Conservation (phyloP, 768 basidiomycete species). For the Pleurotus ostreatus region DNA sequence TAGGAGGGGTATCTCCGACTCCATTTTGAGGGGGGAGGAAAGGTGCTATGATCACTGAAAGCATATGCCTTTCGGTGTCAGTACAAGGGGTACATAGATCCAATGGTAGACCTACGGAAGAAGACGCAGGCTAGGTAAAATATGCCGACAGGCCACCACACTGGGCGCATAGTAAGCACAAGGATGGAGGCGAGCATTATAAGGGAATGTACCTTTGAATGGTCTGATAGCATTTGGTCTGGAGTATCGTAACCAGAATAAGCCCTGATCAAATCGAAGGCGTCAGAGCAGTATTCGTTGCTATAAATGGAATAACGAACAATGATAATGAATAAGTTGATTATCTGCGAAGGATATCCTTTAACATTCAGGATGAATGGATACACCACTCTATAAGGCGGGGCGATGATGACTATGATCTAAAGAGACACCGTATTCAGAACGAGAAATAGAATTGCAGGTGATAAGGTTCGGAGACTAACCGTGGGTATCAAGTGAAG, state of each 20-base stretch:
- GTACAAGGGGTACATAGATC: no score
- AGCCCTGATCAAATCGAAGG: conserved; percentile 27
- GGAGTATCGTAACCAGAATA: conserved; percentile 53
- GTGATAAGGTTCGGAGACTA: neutral
- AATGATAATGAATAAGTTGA: conserved; percentile 52
- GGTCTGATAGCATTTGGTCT: conserved; percentile 43
- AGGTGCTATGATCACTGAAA: conserved; percentile 47
- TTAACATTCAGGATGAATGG: conserved; percentile 59
- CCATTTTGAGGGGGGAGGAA: conserved; percentile 53
- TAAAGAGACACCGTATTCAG: neutral
- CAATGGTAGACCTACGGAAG: conserved; percentile 37
- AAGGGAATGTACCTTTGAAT: conserved; percentile 42
- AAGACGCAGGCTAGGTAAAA: conserved; percentile 49
- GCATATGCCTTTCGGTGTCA: neutral
- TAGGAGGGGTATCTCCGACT: conserved; percentile 55
- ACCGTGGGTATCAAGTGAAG: conserved; percentile 53
- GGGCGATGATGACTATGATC: conserved; percentile 47
- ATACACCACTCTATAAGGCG: conserved; percentile 49
- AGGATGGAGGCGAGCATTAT: neutral
- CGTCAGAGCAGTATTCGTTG: neutral
- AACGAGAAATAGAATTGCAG: no score
- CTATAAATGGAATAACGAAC: conserved; percentile 25
- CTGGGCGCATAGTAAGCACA: conserved; percentile 18
- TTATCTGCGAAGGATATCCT: conserved; percentile 51
- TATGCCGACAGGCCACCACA: conserved; percentile 51